These are phyloP conservation scores for Begonia masoniana DNA, from an alignment of 306 rosid genomes.

Conservation along the genomic window DNA sequence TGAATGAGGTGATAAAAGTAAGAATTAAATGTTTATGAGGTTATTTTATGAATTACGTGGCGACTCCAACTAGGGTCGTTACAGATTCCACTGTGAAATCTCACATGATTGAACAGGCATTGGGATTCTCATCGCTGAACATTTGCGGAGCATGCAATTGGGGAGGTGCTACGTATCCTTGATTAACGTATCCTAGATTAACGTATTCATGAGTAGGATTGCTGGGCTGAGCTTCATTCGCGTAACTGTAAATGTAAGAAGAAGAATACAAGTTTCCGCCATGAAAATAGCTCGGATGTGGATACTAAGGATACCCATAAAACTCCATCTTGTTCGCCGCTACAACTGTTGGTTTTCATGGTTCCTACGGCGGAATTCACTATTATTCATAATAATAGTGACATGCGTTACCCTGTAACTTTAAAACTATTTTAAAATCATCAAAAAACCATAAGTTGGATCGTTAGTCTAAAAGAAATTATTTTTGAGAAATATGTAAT, in stretches of 20 bases:
- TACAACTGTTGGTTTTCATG: no score
- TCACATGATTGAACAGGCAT: constrained; percentile 81
- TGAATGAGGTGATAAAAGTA: no score
- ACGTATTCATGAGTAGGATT: constrained; percentile 22
- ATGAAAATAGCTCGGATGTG: constrained; percentile 18
- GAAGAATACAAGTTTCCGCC: constrained; percentile 11
- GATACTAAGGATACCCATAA: constrained; percentile 21
- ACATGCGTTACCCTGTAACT: no score
- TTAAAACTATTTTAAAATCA: no score
- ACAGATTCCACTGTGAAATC: not conserved
- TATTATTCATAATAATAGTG: no score
- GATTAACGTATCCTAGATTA: constrained; percentile 15
- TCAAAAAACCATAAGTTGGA: no score
- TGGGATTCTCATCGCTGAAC: constrained; percentile 96
- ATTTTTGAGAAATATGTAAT: no score
- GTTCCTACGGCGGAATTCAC: no score
- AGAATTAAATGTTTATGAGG: no score
- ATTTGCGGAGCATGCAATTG: constrained; percentile 19
- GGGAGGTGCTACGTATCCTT: constrained; percentile 19
- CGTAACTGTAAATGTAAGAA: constrained; percentile 16
- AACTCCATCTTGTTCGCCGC: constrained; percentile 55
- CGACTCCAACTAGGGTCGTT: no score
- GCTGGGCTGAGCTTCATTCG: constrained; percentile 38
- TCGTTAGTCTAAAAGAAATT: no score
- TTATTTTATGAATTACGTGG: no score